A percentile compares a stretch with the other conserved stretches of the same genome.
Conservation (phyloP, 768 basidiomycete species). For the Albatrellus ellisii region DNA sequence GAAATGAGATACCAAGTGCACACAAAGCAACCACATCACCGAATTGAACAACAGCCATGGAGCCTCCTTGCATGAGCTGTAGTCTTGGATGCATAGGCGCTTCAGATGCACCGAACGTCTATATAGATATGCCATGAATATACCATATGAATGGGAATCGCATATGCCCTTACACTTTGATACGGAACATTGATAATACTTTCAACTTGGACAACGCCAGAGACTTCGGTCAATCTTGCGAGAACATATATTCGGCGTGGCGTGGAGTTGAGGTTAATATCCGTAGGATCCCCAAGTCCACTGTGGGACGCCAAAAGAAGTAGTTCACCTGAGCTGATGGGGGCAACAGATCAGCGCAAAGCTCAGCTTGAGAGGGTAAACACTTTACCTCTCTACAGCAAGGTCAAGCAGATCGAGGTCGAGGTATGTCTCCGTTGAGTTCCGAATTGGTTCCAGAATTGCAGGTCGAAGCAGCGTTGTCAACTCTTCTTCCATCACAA, state of each 20-base stretch:
- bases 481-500: slow-evolving; percentile 45
- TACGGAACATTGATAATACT: slow-evolving; percentile 54
- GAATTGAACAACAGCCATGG: slow-evolving; percentile 50
- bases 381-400: slow-evolving; percentile 39
- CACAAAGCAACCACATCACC: slow-evolving; percentile 68
- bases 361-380: neutral
- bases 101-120: slow-evolving; percentile 49
- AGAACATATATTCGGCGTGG: slow-evolving; percentile 58
- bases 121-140: neutral
- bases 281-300: slow-evolving; percentile 34
- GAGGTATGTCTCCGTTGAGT: slow-evolving; percentile 35
- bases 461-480: slow-evolving; percentile 32
- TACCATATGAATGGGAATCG: neutral
- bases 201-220: slow-evolving; percentile 31
- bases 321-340: slow-evolving; percentile 34
- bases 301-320: slow-evolving; percentile 59
- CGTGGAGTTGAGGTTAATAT: slow-evolving; percentile 24
- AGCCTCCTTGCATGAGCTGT: slow-evolving; percentile 44
- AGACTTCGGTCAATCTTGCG: slow-evolving; percentile 31
- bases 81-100: slow-evolving; percentile 65
- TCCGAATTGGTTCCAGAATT: slow-evolving; percentile 29
- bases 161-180: slow-evolving; percentile 42
- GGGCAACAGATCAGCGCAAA: neutral
- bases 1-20: slow-evolving; percentile 35
- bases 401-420: slow-evolving; percentile 70